A percentile compares a stretch with the other conserved stretches of the same genome.
Conservation (phyloP, 371 early-diverging fungal genomes). For the Mucor piriformis region DNA sequence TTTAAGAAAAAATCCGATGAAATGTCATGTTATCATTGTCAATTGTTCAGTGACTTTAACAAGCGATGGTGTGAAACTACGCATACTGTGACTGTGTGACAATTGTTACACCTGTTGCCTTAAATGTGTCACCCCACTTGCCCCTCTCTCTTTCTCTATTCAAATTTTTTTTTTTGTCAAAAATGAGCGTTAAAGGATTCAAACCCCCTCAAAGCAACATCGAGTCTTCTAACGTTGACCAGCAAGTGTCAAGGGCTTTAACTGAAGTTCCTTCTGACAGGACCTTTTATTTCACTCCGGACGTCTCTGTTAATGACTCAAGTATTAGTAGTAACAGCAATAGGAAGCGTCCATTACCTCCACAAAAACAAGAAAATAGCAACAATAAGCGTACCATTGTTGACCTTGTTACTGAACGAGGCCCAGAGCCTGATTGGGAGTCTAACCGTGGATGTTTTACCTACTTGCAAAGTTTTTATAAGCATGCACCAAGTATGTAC, state of each 20-base stretch:
- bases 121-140: no score
- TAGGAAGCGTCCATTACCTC: neutral
- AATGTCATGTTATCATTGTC: no score
- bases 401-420: neutral
- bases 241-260: neutral
- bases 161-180: no score
- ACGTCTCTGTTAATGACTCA: neutral
- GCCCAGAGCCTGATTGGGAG: slow-evolving; percentile 28
- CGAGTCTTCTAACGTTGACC: neutral
- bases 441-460: slow-evolving; percentile 51
- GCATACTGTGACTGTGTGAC: no score
- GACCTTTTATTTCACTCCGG: neutral
- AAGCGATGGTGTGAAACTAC: no score
- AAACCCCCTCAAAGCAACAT: neutral
- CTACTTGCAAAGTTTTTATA: slow-evolving; percentile 51
- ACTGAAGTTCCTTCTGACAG: neutral
- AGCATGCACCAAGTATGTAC: slow-evolving; percentile 34
- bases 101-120: no score
- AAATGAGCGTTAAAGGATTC: no score
- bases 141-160: no score
- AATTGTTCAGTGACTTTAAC: no score
- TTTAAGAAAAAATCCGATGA: no score
- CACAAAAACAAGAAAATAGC: neutral
- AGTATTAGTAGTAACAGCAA: neutral
- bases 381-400: no score